These are phyloP conservation scores for Heracleum sosnowskyi DNA, from an alignment of 129 eudicot species.

Conservation along the genomic window DNA sequence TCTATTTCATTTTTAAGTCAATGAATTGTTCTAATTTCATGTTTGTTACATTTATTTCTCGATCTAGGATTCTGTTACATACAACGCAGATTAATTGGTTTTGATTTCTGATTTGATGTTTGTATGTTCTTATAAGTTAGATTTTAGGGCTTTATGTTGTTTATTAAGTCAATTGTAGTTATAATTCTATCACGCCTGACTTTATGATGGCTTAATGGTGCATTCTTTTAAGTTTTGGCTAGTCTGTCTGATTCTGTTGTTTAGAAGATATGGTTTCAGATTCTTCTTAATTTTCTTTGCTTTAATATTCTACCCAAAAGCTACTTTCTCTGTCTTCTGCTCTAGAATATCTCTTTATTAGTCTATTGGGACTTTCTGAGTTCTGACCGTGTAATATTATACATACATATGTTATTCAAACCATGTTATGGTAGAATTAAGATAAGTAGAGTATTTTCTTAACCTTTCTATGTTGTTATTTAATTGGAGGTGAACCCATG, in stretches of 20 bases:
- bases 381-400: background rate
- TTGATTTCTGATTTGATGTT: no score
- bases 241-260: constrained; percentile 11
- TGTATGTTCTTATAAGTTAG: no score
- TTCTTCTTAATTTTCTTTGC: constrained; percentile 18
- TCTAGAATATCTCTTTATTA: background rate
- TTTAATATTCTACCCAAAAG: constrained; percentile 6
- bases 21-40: no score
- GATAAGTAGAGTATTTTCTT: background rate
- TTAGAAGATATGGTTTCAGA: constrained; percentile 20
- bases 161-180: no score
- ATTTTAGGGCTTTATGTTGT: no score
- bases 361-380: background rate
- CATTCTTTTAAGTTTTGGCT: constrained; percentile 13
- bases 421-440: background rate
- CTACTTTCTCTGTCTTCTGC: constrained; percentile 1
- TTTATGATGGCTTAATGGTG: no score
- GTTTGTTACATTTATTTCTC: no score
- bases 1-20: no score
- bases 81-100: no score
- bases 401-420: background rate
- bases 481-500: background rate
- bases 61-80: no score
- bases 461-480: background rate
- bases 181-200: no score